A percentile compares a stretch with the other conserved stretches of the same genome.
Evolutionary conservation across 371 early-diverging fungal species (phyloP).

Genomic region (Mortierella sp.): DNA sequence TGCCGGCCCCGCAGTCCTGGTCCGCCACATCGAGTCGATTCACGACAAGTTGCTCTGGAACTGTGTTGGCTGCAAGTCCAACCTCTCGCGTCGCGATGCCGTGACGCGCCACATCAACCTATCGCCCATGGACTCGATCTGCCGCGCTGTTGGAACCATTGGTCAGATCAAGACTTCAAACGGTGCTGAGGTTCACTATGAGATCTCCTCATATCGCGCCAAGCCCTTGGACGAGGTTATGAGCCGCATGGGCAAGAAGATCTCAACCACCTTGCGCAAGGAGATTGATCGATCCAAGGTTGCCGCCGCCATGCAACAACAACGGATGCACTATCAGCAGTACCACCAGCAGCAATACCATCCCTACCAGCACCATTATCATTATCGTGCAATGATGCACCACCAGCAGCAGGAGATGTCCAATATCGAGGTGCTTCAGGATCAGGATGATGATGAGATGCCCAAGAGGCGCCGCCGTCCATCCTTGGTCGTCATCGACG

Average conservation of each 20-base stretch:
- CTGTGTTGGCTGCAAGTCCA: slow-evolving; percentile 54
- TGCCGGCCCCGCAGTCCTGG: slow-evolving; percentile 52
- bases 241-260: slow-evolving; percentile 57
- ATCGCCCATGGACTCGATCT: slow-evolving; percentile 53
- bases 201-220: slow-evolving; percentile 44
- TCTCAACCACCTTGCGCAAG: slow-evolving; percentile 37
- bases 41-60: slow-evolving; percentile 56
- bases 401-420: background rate
- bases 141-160: slow-evolving; percentile 43
- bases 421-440: slow-evolving; percentile 19
- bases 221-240: slow-evolving; percentile 56
- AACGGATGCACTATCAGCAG: background rate
- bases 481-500: slow-evolving; percentile 5
- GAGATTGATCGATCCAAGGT: slow-evolving; percentile 49
- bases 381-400: slow-evolving; percentile 9
- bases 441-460: slow-evolving; percentile 17
- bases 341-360: background rate
- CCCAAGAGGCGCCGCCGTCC: slow-evolving; percentile 26
- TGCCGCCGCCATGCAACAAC: background rate
- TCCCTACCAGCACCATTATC: background rate
- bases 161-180: slow-evolving; percentile 53
- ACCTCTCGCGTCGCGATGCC: slow-evolving; percentile 49
- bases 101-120: slow-evolving; percentile 56
- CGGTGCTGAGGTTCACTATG: slow-evolving; percentile 43
- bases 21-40: slow-evolving; percentile 55